Evolutionary conservation across 1,139 yeast genomes (phyloP).

Genomic region (Hyphopichia wangnamkhiaoensis): DNA sequence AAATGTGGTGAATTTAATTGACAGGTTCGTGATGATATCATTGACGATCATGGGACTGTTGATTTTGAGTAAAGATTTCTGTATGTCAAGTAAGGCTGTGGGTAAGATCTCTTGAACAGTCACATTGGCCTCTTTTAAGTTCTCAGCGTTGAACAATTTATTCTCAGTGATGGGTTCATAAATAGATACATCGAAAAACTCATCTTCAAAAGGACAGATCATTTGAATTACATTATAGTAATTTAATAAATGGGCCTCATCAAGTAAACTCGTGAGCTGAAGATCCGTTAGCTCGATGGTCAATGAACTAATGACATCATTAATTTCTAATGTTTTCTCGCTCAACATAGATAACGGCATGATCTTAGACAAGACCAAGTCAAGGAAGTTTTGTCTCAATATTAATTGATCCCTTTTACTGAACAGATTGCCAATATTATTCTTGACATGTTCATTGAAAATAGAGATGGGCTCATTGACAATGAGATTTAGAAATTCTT

Average conservation of each 20-base stretch:
- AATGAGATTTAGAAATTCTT: constrained; percentile 34
- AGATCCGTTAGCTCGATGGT: constrained; percentile 39
- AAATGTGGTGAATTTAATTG: constrained; percentile 51
- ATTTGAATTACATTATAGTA: constrained; percentile 64
- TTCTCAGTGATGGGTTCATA: constrained; percentile 68
- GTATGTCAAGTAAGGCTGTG: constrained; percentile 61
- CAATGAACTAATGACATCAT: constrained; percentile 30
- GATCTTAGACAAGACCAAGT: constrained; percentile 55
- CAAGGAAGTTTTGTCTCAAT: constrained; percentile 59
- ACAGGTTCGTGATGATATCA: constrained; percentile 52
- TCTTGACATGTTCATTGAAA: constrained; percentile 34
- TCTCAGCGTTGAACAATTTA: constrained; percentile 51
- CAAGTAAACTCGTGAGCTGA: constrained; percentile 46
- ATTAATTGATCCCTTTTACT: constrained; percentile 39
- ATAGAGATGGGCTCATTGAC: constrained; percentile 53
- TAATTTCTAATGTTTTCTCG: constrained; percentile 42
- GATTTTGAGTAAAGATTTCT: constrained; percentile 55
- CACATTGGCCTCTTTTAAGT: constrained; percentile 41
- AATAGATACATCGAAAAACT: constrained; percentile 53
- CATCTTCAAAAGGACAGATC: constrained; percentile 67
- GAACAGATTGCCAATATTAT: constrained; percentile 22
- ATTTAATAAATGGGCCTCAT: constrained; percentile 52
- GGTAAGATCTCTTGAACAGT: constrained; percentile 56
- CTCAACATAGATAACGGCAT: constrained; percentile 45
- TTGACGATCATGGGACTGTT: constrained; percentile 65